Conservation (phyloP, 129 eudicot species). For the Chrysanthemum seticuspe region DNA sequence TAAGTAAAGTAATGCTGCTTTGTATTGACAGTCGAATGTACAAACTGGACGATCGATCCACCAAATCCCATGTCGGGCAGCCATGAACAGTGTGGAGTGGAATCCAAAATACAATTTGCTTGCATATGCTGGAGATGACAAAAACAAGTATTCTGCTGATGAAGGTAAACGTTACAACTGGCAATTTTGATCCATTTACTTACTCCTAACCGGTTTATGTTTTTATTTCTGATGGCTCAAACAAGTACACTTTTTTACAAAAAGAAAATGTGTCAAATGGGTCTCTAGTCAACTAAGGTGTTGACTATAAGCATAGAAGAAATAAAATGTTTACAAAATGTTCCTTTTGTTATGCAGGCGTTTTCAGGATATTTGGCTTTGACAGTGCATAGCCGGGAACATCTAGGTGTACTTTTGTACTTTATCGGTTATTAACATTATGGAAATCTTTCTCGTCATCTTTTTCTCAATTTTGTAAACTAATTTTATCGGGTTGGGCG, state of each 20-base stretch:
- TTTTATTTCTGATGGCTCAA: no score
- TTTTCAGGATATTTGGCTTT: conserved; percentile 85
- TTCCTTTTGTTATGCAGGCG: conserved; percentile 48
- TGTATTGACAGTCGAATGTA: conserved; percentile 63
- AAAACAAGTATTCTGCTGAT: conserved; percentile 95
- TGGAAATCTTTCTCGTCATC: not conserved
- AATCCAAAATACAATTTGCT: conserved; percentile 92
- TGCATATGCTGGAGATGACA: conserved; percentile 99
- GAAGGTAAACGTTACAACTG: conserved; percentile 53
- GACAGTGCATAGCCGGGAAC: conserved; percentile 50
- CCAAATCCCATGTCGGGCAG: conserved; percentile 97
- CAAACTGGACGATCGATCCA: conserved; percentile 90
- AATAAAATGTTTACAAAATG: not conserved
- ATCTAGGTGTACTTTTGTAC: conserved; percentile 9
- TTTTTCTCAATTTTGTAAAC: conserved; percentile 2
- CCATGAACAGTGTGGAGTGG: conserved; percentile 99
- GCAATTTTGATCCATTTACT: no score
- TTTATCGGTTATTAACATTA: conserved; percentile 3
- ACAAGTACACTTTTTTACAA: no score
- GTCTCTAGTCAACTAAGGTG: not conserved
- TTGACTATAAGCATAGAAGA: no score
- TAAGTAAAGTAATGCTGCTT: not conserved
- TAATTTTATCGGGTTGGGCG: not conserved
- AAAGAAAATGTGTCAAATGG: not conserved
- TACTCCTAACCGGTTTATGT: no score